Conservation (phyloP, 2,329 filamentous ascomycete species). For the Colletotrichum echinochloae region DNA sequence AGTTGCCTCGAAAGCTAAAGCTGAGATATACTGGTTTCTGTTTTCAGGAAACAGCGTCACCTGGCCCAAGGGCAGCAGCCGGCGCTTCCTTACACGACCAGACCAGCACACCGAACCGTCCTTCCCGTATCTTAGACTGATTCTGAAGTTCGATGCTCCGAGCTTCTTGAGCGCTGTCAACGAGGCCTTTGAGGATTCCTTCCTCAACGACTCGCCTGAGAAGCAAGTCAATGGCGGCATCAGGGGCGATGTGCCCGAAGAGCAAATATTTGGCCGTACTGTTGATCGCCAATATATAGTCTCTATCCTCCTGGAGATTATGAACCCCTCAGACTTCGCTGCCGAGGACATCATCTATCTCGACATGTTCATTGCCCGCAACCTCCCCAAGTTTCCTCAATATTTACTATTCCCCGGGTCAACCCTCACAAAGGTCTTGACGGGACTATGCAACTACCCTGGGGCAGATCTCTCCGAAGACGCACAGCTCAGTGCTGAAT, state of each 20-base stretch:
- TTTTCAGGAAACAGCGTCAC: conserved; percentile 84
- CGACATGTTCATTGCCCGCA: conserved; percentile 98
- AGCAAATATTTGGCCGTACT: conserved; percentile 75
- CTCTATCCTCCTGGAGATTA: conserved; percentile 90
- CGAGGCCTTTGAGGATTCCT: conserved; percentile 95
- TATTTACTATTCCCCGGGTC: conserved; percentile 92
- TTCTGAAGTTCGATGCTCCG: conserved; percentile 88
- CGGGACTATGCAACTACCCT: conserved; percentile 87
- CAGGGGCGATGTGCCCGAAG: conserved; percentile 67
- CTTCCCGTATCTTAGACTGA: conserved; percentile 86
- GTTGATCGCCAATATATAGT: conserved; percentile 94
- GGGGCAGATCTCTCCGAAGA: conserved; percentile 86
- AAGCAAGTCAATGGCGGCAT: conserved; percentile 66
- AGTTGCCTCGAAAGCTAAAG: conserved; percentile 82
- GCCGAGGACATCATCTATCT: conserved; percentile 90
- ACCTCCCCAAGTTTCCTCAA: conserved; percentile 95
- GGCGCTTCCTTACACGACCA: conserved; percentile 71
- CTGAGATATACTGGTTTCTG: conserved; percentile 90
- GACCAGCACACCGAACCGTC: conserved; percentile 72
- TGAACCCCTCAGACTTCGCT: conserved; percentile 82
- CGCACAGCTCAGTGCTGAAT: conserved; percentile 96
- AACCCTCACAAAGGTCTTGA: conserved; percentile 82
- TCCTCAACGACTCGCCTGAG: conserved; percentile 84
- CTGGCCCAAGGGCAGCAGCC: conserved; percentile 77
- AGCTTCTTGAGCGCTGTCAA: conserved; percentile 96